Base-by-base conservation (phyloP, 129 eudicot genomes). In the Ambrosia artemisiifolia region DNA sequence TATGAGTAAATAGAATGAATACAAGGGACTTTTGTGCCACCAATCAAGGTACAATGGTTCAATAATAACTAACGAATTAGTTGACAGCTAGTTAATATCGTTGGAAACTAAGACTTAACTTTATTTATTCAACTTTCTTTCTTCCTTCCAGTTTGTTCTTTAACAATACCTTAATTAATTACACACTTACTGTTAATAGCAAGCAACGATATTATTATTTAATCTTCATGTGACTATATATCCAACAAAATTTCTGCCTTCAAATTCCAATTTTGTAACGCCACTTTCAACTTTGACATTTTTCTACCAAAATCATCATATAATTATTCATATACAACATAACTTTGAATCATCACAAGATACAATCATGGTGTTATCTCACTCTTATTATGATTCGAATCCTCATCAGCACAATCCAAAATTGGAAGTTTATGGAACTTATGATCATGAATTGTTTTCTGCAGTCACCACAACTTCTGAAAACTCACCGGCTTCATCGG, bases 301-400 rank as follows among this genome's bases (percentile, higher is more conserved):
- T 49, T 70, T 70, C 81, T 60, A 61, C 65, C 73, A 75, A 75
- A 47, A 48, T 20, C 55, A 76, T 43, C 47, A n/a, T n/a, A 33
- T 35, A 2, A 33, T 33, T 4, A 33, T 38, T 9, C 6, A 5
- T 5, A 6, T 38, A 5, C 43, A 70, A 74, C 50, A 62, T 38
- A 46, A 51, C 81, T 48, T 77, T 70, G 76, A 61, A 69, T 69
- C 72, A 77, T 69, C 79, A 63, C 44, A 62, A 44, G 35, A 10
- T 24, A 47, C 36, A 49, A 65, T 33, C 18, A 83, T 80, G 86
- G 78, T 77, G 80, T 81, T 72, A 66, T 53, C 87, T 57, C 66
- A 47, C 73, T 66, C 60, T 67, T 32, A 68, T 51, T 68, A 48
- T 43, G 70, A 59, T 14, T 50, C 80, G 36, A 65, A 75, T 36